Conservation (phyloP, 305 asterid genomes). For the Rubia balearica region DNA sequence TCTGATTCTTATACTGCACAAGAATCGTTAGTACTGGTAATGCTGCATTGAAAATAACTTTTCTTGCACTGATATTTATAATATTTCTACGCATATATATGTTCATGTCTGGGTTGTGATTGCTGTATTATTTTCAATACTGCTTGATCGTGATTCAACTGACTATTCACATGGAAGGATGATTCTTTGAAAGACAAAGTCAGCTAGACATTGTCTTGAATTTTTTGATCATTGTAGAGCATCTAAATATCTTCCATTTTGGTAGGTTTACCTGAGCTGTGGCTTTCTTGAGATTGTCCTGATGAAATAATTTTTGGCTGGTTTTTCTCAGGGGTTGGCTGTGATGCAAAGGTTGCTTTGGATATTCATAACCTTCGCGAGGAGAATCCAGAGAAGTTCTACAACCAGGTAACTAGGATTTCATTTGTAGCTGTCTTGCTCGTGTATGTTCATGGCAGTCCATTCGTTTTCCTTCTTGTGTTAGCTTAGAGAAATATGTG, state of each 20-base stretch:
- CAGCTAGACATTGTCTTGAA: not conserved
- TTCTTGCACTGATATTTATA: not conserved
- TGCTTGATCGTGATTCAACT: not conserved
- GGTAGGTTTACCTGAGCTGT: not conserved
- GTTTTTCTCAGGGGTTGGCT: conserved; percentile 72
- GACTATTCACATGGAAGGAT: not conserved
- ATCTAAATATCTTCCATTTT: not conserved
- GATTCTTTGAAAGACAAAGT: not conserved
- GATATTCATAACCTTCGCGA: conserved; percentile 95
- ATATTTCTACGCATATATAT: not conserved
- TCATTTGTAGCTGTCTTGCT: not conserved
- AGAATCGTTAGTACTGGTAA: not conserved
- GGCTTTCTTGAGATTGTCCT: not conserved
- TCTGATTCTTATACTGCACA: not conserved
- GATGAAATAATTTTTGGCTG: not conserved
- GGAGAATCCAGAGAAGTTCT: conserved; percentile 98
- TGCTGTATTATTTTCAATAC: not conserved
- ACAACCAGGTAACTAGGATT: conserved; percentile 61
- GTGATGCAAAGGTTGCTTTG: conserved; percentile 98
- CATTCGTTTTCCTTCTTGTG: not conserved
- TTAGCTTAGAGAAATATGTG: not conserved
- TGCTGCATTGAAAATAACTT: not conserved
- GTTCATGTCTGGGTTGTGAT: not conserved
- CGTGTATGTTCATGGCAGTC: not conserved
- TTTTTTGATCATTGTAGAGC: not conserved